Percentiles rank a stretch among this genome's conserved stretches.
These are phyloP conservation scores for Gelatoporia subvermispora DNA, from an alignment of 768 basidiomycete species.

Conservation along the genomic window DNA sequence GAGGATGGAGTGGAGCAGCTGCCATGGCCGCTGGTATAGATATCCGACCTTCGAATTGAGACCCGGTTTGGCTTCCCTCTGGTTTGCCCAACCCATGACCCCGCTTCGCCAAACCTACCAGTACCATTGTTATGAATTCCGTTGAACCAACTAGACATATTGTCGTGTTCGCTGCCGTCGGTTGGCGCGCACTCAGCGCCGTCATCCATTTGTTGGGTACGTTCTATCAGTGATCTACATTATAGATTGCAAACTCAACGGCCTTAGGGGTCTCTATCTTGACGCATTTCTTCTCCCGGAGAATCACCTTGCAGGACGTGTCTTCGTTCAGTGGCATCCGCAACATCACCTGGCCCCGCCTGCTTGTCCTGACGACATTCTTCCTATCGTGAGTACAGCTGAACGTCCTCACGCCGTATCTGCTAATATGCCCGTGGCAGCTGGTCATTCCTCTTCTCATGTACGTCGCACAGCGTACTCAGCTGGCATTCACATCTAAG, in stretches of 20 bases:
- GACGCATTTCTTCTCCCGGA: slow-evolving; percentile 36
- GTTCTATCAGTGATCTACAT: too few species aligned
- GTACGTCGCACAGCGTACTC: slow-evolving; percentile 24
- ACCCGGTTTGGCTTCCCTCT: too few species aligned
- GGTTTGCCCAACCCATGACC: too few species aligned
- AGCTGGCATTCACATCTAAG: background rate
- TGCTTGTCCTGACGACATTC: slow-evolving; percentile 38
- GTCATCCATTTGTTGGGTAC: slow-evolving; percentile 13
- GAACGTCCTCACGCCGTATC: background rate
- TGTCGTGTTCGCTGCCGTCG: slow-evolving; percentile 8
- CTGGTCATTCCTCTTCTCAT: slow-evolving; percentile 38
- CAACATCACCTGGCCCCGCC: slow-evolving; percentile 34
- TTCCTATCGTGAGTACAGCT: slow-evolving; percentile 30
- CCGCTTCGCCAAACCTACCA: too few species aligned
- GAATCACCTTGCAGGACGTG: slow-evolving; percentile 29
- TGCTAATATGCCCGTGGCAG: slow-evolving; percentile 1
- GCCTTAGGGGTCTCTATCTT: slow-evolving; percentile 25
- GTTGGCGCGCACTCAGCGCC: slow-evolving; percentile 8
- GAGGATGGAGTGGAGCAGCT: too few species aligned
- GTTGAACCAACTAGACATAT: background rate
- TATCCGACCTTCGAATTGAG: background rate
- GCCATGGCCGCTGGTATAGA: background rate
- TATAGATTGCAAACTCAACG: background rate
- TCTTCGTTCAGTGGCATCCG: slow-evolving; percentile 22
- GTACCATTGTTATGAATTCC: too few species aligned